Conservation (phyloP, 805 yeast species). For the Schwanniomyces yamadae region DNA sequence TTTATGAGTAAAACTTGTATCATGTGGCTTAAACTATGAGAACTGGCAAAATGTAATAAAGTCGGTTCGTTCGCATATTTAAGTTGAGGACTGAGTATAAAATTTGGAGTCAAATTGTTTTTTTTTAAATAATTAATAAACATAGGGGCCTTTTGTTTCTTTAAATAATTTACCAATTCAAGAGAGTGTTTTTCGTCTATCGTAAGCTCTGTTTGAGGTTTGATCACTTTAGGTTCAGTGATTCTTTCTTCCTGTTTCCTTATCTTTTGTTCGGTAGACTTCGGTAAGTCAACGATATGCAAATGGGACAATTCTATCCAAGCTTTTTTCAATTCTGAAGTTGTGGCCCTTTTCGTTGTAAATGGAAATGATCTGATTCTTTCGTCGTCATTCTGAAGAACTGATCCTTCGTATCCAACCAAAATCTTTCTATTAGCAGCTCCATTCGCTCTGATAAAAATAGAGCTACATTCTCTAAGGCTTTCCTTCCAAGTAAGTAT, state of each 20-base stretch:
- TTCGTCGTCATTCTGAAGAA: conserved; percentile 50
- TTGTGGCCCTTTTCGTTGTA: conserved; percentile 85
- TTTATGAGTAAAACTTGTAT: conserved; percentile 59
- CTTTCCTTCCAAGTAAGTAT: conserved; percentile 62
- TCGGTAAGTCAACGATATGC: conserved; percentile 54
- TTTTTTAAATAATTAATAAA: conserved; percentile 60
- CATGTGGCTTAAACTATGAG: conserved; percentile 65
- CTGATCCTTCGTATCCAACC: conserved; percentile 63
- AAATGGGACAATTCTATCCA: conserved; percentile 78
- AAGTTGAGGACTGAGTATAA: conserved; percentile 52
- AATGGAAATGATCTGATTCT: conserved; percentile 78
- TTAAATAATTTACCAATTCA: conserved; percentile 59
- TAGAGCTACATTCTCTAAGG: conserved; percentile 60
- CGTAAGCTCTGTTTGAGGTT: conserved; percentile 7
- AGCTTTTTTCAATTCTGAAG: conserved; percentile 73
- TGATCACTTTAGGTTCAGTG: conserved; percentile 11
- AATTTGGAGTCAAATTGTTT: conserved; percentile 54
- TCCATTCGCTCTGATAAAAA: conserved; percentile 82
- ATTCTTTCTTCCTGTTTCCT: conserved; percentile 11
- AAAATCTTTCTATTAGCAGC: conserved; percentile 61
- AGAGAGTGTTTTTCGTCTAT: conserved; percentile 48
- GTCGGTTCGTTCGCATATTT: conserved; percentile 65
- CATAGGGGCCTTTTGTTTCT: conserved; percentile 76
- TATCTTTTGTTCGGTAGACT: conserved; percentile 33
- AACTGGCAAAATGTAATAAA: conserved; percentile 73